Conservation (phyloP, 441 rosid species). For the Aquilaria agallochum region DNA sequence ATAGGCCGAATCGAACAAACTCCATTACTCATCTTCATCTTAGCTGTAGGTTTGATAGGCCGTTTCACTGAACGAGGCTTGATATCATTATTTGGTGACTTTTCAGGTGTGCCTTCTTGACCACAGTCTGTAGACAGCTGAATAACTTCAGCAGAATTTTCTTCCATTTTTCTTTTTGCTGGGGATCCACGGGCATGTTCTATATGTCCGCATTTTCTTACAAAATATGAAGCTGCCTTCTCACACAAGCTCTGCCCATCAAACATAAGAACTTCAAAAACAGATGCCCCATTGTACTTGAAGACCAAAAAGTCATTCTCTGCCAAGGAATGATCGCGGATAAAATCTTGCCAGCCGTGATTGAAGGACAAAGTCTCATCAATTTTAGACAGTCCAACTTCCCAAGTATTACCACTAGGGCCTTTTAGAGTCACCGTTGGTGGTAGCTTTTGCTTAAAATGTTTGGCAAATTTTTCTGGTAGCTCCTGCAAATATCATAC, state of each 20-base stretch:
- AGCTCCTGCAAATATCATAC: conserved; percentile 35
- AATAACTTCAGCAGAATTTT: conserved; percentile 20
- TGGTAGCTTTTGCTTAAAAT: conserved; percentile 45
- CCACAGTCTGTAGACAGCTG: conserved; percentile 9
- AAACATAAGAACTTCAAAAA: conserved; percentile 53
- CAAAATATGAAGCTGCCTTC: conserved; percentile 52
- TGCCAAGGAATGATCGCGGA: conserved; percentile 36
- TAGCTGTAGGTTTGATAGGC: too few species aligned
- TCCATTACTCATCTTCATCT: too few species aligned
- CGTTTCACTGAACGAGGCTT: too few species aligned
- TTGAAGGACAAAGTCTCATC: conserved; percentile 30
- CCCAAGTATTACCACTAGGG: conserved; percentile 52
- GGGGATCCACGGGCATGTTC: conserved; percentile 20
- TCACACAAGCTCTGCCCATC: conserved; percentile 48
- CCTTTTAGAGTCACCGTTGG: conserved; percentile 45
- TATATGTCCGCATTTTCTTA: conserved; percentile 32
- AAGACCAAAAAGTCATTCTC: conserved; percentile 60
- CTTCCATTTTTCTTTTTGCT: conserved; percentile 19
- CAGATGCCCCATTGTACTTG: conserved; percentile 48
- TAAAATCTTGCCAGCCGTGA: conserved; percentile 61
- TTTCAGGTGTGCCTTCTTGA: conserved; percentile 15
- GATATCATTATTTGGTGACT: too few species aligned
- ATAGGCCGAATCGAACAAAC: too few species aligned
- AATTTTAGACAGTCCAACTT: conserved; percentile 27
- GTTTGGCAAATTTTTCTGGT: conserved; percentile 45